Base-by-base conservation (phyloP, 768 basidiomycete species). In the Tephrocybe rancida region DNA sequence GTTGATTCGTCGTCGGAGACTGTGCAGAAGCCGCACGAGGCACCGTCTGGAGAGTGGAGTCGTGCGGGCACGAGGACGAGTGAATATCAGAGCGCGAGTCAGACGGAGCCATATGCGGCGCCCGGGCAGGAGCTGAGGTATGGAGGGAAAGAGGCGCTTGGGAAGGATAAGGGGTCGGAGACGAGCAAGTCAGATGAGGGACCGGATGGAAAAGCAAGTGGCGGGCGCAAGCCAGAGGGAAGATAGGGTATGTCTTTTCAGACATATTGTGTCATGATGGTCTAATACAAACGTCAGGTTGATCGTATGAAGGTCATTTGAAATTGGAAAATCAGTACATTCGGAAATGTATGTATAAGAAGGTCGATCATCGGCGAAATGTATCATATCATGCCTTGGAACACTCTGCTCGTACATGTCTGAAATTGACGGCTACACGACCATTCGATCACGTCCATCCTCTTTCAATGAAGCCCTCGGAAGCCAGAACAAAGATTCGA, bases 21-120 rank as follows among this genome's bases (percentile, higher is more conserved):
- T 2, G 76, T 71, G 0, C 74, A 81, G 61, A 73, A 73, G 30
- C 79, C 83, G 3, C 70, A 80, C 51, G 81, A 83, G 50, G 68
- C 77, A 2, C 77, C 79, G 6, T 74, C 79, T 3, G 76, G 77
- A 0, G 64, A 68, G 6, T 81, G 70, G 70, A 82, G 75, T 51
- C 67, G 66, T n/a, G 72, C 72, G 1, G 75, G 73, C 2, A 65
- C 65, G 29, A 63, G 68, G 50, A 72, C 73, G 27, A 73, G 72
- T 11, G 73, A 71, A 43, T 73, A 74, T 48, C 52, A 60, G 46
- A 61, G 56, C 25, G 61, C 64, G 18, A 64, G 69, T 39, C 73
- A 73, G 42, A 60, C 63, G 48, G 57, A 66, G 54, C 70, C 71
- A 0, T 73, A 74, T 49, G 55, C 57, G 3, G 64, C 61, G 1